A percentile compares a stretch with the other conserved stretches of the same genome.
Evolutionary conservation across 2,329 filamentous ascomycete genomes (phyloP).

Genomic region (Fusarium brachygibbosum): DNA sequence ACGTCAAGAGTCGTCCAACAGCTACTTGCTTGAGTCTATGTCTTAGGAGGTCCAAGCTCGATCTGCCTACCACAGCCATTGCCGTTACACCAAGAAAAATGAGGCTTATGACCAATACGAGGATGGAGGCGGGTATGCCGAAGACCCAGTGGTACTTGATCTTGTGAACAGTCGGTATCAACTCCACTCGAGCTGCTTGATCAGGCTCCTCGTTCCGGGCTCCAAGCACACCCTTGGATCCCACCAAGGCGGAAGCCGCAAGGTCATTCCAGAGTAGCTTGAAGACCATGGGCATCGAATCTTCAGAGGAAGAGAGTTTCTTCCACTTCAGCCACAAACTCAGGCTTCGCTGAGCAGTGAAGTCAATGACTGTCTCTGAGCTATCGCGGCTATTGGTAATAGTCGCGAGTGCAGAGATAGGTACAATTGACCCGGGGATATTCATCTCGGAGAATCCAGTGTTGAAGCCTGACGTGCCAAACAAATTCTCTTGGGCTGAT

Average conservation of each 20-base stretch:
- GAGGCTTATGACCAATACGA: slow-evolving; percentile 13
- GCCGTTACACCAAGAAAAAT: not conserved
- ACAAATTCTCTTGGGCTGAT: not conserved
- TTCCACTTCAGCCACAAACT: slow-evolving; percentile 40
- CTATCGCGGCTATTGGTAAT: slow-evolving; percentile 7
- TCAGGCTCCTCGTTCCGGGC: slow-evolving; percentile 29
- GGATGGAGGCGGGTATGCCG: slow-evolving; percentile 40
- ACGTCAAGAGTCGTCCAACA: slow-evolving; percentile 36
- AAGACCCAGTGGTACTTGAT: slow-evolving; percentile 42
- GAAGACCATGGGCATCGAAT: slow-evolving; percentile 19
- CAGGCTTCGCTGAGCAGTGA: slow-evolving; percentile 27
- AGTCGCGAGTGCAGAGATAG: slow-evolving; percentile 20
- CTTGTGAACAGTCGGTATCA: slow-evolving; percentile 33
- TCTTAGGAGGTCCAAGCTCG: slow-evolving; percentile 25
- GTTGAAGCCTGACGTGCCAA: not conserved
- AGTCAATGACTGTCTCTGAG: slow-evolving; percentile 12
- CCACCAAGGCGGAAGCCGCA: slow-evolving; percentile 43
- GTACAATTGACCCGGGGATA: slow-evolving; percentile 33
- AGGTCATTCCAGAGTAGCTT: slow-evolving; percentile 39
- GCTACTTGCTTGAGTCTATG: slow-evolving; percentile 38
- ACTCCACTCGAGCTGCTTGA: slow-evolving; percentile 19
- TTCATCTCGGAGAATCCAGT: slow-evolving; percentile 17
- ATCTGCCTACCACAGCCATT: not conserved
- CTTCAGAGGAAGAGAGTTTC: slow-evolving; percentile 25
- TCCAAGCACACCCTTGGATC: slow-evolving; percentile 40